Evolutionary conservation across 2,329 filamentous ascomycete species (phyloP).

Genomic region (Pyricularia sp.): DNA sequence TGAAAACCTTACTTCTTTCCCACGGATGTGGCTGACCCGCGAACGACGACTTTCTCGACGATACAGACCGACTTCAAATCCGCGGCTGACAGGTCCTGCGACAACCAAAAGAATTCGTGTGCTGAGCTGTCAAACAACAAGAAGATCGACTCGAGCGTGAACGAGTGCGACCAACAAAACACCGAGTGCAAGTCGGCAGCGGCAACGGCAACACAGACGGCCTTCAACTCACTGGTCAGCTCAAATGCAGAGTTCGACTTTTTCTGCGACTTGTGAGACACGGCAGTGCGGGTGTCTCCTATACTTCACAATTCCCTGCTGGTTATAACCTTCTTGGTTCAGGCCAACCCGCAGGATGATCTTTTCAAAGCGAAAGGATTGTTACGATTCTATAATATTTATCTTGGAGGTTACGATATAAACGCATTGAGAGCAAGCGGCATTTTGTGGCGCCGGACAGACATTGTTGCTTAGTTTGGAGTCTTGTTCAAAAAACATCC

Average conservation of each 20-base stretch:
- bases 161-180: conserved; percentile 31
- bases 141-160: conserved; percentile 20
- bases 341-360: background rate
- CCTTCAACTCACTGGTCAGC: conserved; percentile 20
- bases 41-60: conserved; percentile 4
- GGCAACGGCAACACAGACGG: conserved; percentile 17
- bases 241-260: conserved; percentile 30
- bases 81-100: conserved; percentile 30
- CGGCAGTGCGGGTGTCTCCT: background rate
- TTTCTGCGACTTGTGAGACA: conserved; percentile 27
- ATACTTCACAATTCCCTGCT: background rate
- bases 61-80: conserved; percentile 26
- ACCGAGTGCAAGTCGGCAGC: conserved; percentile 25
- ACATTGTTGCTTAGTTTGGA: background rate
- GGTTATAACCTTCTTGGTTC: background rate
- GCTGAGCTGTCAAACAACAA: conserved; percentile 26
- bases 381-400: background rate
- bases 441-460: background rate
- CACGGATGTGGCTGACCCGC: background rate
- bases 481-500: background rate
- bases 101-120: conserved; percentile 36
- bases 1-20: background rate
- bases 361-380: background rate
- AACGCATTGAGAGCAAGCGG: background rate
- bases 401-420: background rate